Evolutionary conservation across 495 filamentous ascomycete species (phyloP).

Genomic region (Aspergillus avenaceus): DNA sequence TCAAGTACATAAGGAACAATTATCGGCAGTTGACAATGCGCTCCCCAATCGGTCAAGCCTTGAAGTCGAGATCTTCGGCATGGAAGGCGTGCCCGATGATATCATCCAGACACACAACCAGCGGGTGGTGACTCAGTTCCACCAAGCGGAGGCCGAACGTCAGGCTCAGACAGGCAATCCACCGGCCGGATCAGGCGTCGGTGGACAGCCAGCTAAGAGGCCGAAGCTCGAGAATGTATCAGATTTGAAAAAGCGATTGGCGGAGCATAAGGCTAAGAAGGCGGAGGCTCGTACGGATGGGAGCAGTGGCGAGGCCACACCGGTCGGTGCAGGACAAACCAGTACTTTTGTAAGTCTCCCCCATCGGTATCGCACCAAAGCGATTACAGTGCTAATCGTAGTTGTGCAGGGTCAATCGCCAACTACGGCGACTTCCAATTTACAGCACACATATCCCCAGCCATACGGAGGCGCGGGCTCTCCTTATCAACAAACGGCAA

Average conservation of each 20-base stretch:
- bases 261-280: conserved; percentile 70
- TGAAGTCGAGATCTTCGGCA: conserved; percentile 95
- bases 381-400: conserved; percentile 10
- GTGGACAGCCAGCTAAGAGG: conserved; percentile 64
- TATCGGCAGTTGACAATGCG: conserved; percentile 85
- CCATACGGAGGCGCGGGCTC: conserved; percentile 34
- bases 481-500: conserved; percentile 40
- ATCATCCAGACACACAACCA: conserved; percentile 77
- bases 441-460: conserved; percentile 33
- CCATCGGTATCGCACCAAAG: no score
- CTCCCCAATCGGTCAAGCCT: conserved; percentile 75
- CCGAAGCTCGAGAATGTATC: conserved; percentile 72
- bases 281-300: conserved; percentile 54
- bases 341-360: conserved; percentile 49
- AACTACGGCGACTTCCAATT: conserved; percentile 19
- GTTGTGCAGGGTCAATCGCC: conserved; percentile 25
- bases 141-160: conserved; percentile 78
- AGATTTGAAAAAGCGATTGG: conserved; percentile 78
- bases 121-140: conserved; percentile 76
- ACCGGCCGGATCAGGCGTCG: conserved; percentile 50
- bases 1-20: conserved; percentile 93
- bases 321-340: conserved; percentile 48
- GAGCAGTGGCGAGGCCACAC: conserved; percentile 59
- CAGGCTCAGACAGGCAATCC: conserved; percentile 82
- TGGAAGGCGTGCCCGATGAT: conserved; percentile 93